Conservation (phyloP, 192 early-diverging fungal species). For the Coemansia sp. region DNA sequence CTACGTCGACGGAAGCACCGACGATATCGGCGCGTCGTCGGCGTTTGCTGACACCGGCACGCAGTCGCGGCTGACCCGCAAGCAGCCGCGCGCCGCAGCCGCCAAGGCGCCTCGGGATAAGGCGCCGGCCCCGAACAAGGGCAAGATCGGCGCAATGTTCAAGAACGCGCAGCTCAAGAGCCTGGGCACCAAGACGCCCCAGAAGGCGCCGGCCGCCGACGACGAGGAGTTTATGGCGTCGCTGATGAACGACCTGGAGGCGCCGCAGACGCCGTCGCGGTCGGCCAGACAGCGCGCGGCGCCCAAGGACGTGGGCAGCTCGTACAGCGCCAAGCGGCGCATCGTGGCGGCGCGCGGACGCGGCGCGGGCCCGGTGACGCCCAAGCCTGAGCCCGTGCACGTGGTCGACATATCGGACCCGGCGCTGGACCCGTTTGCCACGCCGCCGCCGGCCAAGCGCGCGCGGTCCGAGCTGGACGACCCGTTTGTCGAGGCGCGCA, state of each 20-base stretch:
- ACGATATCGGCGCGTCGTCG: conserved; percentile 26
- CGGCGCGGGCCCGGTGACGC: neutral
- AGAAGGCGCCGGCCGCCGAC: conserved; percentile 8
- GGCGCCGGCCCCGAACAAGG: neutral
- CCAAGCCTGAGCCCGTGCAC: conserved; percentile 11
- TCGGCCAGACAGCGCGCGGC: neutral
- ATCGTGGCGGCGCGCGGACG: conserved; percentile 4
- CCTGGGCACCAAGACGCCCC: neutral
- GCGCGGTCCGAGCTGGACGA: conserved; percentile 15
- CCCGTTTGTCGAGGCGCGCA: conserved; percentile 12
- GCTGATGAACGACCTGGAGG: conserved; percentile 39
- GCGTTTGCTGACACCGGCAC: neutral
- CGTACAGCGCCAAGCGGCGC: conserved; percentile 32
- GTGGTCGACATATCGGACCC: conserved; percentile 24
- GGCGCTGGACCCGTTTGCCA: conserved; percentile 23
- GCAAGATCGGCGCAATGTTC: conserved; percentile 36
- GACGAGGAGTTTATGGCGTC: conserved; percentile 49
- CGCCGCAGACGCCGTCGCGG: conserved; percentile 27
- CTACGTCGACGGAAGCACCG: conserved; percentile 21
- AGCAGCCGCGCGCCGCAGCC: neutral
- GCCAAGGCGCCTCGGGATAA: neutral
- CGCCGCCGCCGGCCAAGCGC: conserved; percentile 16
- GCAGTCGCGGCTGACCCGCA: neutral
- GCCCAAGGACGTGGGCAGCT: neutral
- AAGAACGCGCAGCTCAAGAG: conserved; percentile 33